Evolutionary conservation across 176 grass and related monocot species (phyloP).

Genomic region (Aegilops sharonensis): DNA sequence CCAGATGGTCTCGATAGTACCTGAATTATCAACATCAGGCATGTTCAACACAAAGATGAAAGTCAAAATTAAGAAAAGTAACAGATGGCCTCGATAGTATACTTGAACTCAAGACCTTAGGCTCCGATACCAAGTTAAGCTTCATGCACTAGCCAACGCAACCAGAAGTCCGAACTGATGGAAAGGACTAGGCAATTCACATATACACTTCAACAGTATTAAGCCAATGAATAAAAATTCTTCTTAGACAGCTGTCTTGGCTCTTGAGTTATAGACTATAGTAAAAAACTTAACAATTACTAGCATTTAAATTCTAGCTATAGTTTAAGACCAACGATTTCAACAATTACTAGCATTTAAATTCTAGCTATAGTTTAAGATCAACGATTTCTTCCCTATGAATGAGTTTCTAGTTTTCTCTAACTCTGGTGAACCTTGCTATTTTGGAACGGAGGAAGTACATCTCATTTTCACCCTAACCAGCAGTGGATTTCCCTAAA

Average conservation of each 20-base stretch:
- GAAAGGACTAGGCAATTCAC: too few species aligned
- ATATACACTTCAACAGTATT: too few species aligned
- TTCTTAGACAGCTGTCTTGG: background rate
- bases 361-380: background rate
- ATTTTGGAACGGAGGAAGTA: background rate
- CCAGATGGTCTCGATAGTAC: constrained; percentile 86
- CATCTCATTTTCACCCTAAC: background rate
- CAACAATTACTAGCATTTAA: background rate
- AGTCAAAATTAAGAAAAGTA: constrained; percentile 27
- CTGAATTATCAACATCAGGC: constrained; percentile 46
- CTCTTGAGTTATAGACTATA: background rate
- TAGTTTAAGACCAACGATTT: background rate
- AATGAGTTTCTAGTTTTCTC: background rate
- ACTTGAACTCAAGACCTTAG: too few species aligned
- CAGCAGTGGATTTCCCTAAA: background rate
- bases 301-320: background rate
- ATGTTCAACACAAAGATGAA: constrained; percentile 12
- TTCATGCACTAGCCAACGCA: too few species aligned
- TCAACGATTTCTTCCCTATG: background rate
- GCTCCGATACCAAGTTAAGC: background rate
- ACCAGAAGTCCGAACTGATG: too few species aligned
- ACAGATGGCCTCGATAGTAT: background rate
- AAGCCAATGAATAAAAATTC: background rate
- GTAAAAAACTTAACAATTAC: background rate
- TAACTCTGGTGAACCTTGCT: background rate